Conservation (phyloP, 2,329 filamentous ascomycete species). For the Aspergillus sp. region DNA sequence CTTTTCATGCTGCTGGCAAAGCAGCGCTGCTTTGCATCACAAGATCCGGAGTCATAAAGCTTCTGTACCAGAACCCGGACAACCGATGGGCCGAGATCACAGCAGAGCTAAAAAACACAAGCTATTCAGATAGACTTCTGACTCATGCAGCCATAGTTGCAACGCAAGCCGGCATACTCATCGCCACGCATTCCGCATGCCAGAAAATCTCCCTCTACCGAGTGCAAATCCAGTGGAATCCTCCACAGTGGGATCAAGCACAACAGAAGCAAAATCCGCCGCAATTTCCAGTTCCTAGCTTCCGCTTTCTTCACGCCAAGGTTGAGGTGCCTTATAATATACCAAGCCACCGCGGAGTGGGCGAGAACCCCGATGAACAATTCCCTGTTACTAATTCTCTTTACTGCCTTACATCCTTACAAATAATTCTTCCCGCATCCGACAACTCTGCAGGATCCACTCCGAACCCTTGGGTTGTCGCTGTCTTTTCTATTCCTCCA, state of each 20-base stretch:
- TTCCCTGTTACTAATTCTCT: conserved; percentile 32
- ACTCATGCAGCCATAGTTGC: conserved; percentile 78
- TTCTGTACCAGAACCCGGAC: conserved; percentile 78
- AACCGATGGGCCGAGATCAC: conserved; percentile 72
- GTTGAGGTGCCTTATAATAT: conserved; percentile 41
- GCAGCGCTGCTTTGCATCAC: conserved; percentile 79
- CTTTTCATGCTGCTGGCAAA: conserved; percentile 69
- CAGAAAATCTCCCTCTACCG: conserved; percentile 76
- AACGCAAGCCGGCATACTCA: conserved; percentile 64
- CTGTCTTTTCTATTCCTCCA: conserved; percentile 69
- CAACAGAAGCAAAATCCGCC: conserved; percentile 34
- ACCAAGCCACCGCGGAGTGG: conserved; percentile 30
- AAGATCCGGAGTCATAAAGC: conserved; percentile 70
- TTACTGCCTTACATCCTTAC: conserved; percentile 73
- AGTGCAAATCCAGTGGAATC: conserved; percentile 75
- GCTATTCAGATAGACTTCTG: conserved; percentile 73
- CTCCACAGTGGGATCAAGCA: conserved; percentile 58
- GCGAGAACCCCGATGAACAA: conserved; percentile 30
- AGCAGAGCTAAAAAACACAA: conserved; percentile 74
- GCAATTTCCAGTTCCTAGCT: conserved; percentile 40
- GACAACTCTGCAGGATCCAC: conserved; percentile 62
- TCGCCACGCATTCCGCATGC: conserved; percentile 56
- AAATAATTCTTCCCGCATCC: conserved; percentile 70
- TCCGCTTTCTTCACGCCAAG: conserved; percentile 44
- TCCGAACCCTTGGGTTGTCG: conserved; percentile 67